phyloP scores from a whole-genome alignment of 169 alveolate genomes.

The Plasmodium gaboni region DNA sequence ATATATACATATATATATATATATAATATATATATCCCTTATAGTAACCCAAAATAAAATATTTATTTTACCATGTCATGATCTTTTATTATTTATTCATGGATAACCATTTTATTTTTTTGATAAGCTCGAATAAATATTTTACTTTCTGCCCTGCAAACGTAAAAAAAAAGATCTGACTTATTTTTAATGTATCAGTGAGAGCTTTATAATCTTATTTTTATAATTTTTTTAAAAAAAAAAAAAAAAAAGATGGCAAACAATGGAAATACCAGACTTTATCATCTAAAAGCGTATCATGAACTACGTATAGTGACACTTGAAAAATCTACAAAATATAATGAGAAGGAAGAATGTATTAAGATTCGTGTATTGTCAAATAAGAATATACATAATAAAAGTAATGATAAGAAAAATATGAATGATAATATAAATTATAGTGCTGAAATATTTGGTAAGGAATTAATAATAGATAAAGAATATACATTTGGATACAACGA shows the following conservation, averaged over 20 bases:
- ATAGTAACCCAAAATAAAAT: too few species aligned
- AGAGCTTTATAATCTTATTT: constrained; percentile 27
- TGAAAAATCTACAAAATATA: constrained; percentile 42
- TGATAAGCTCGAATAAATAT: too few species aligned
- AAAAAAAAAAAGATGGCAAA: constrained; percentile 2
- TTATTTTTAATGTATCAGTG: constrained; percentile 17
- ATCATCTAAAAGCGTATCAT: constrained; percentile 26
- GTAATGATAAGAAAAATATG: constrained; percentile 24
- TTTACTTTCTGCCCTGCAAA: too few species aligned
- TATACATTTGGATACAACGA: constrained; percentile 84
- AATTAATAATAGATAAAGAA: constrained; percentile 89
- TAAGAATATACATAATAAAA: neutral
- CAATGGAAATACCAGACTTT: constrained; percentile 27
- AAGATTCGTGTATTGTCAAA: constrained; percentile 25
- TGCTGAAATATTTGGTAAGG: constrained; percentile 91
- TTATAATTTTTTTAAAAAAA: neutral
- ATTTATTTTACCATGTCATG: too few species aligned
- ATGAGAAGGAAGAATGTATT: constrained; percentile 64
- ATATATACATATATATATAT: too few species aligned
- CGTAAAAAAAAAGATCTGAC: too few species aligned
- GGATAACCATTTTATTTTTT: too few species aligned
- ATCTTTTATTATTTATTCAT: too few species aligned
- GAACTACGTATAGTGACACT: constrained; percentile 65
- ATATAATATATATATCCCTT: too few species aligned
- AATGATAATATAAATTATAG: constrained; percentile 26